Base-by-base conservation (phyloP, 495 filamentous ascomycete species). In the Penicillium taxi region DNA sequence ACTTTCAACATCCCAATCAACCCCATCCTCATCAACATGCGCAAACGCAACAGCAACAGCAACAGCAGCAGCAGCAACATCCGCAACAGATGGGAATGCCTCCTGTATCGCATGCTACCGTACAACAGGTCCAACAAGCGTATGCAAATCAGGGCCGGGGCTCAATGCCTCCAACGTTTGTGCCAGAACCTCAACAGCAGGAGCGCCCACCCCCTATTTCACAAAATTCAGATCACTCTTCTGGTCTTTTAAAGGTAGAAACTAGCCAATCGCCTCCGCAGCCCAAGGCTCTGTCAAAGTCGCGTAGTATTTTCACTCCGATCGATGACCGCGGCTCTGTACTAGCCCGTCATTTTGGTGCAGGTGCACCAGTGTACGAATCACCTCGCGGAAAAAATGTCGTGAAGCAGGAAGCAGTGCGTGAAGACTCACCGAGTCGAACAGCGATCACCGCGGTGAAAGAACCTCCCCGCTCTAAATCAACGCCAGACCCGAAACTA, bases 261-360 rank as follows among this genome's bases (percentile, higher is more conserved):
- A 61, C 52, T n/a, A 63, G 55, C 39, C 72, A 75, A 41, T 70
- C 68, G 4, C 72, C 70, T 29, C 72, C 58, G 47, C 68, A 66
- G 63, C 69, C 68, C 14, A 89, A 86, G 53, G 81, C 84, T 16
- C 60, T 84, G n/a, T 77, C 79, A 13, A 89, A 90, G 58, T 83
- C 82, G 6, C 81, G 87, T 39, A 95, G 88, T 58, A 96, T 96
- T 35, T 96, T 95, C 50, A 98, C 91, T 1, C 91, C 91, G 2
- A 94, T 96, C 39, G 91, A 95, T 47, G 90, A 94, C 53, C 85
- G 80, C 40, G 76, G 84, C 29, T 96, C 91, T 5, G 78, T 95
- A 44, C 67, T 96, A 15, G 84, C 84, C 9, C 83, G 86, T 37
- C 86, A 94, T 60, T 83, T 91, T 53, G 86, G 84, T 26, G 66